Evolutionary conservation across 306 rosid species (phyloP).

Genomic region (Begonia peltatifolia): DNA sequence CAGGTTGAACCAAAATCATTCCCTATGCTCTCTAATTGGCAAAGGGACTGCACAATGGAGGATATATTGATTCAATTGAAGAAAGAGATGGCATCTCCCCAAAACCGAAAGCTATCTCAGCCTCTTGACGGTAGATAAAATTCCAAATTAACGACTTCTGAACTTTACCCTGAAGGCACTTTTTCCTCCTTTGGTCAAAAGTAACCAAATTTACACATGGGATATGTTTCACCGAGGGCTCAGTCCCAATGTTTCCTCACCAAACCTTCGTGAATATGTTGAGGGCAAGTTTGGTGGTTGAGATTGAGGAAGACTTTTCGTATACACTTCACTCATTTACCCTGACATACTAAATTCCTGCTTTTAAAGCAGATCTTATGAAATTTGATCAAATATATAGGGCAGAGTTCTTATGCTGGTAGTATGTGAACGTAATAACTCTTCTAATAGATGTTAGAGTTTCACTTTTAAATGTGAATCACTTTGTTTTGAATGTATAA

Average conservation of each 20-base stretch:
- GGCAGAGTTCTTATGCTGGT: too few relatives aligned
- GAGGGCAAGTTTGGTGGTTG: neutral
- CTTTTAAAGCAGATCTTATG: too few relatives aligned
- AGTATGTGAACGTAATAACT: too few relatives aligned
- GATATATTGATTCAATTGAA: conserved; percentile 75
- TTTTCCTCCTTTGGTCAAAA: neutral
- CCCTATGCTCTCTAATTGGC: conserved; percentile 96
- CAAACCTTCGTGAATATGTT: conserved; percentile 39
- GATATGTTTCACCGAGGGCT: too few relatives aligned
- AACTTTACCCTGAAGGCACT: neutral
- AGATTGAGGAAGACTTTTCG: too few relatives aligned
- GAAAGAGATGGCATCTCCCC: conserved; percentile 93
- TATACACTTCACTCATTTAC: too few relatives aligned
- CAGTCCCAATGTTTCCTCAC: conserved; percentile 13
- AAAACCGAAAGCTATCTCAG: conserved; percentile 86
- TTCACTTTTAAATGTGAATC: too few relatives aligned
- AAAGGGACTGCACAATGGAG: conserved; percentile 85
- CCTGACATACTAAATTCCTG: too few relatives aligned
- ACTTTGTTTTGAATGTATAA: too few relatives aligned
- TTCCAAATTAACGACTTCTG: conserved; percentile 3
- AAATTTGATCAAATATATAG: too few relatives aligned
- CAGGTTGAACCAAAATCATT: conserved; percentile 87
- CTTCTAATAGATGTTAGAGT: too few relatives aligned
- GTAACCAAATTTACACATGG: too few relatives aligned
- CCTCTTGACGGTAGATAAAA: conserved; percentile 70